Evolutionary conservation across 1,284 basidiomycete species (phyloP).

Genomic region (Apiotrichum montevideense): DNA sequence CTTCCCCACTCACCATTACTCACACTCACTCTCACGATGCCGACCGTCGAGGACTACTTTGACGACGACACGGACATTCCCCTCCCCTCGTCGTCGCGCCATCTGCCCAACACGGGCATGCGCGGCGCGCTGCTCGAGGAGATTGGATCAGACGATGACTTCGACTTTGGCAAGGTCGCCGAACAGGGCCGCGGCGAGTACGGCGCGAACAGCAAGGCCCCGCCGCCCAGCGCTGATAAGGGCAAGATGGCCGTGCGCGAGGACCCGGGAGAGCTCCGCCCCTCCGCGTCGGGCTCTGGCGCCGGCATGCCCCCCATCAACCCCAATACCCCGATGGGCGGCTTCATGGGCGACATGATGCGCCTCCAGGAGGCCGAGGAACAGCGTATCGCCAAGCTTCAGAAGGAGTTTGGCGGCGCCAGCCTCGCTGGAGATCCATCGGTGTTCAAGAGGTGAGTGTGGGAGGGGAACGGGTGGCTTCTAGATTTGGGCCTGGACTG

Average conservation of each 20-base stretch:
- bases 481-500: background rate
- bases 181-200: constrained; percentile 47
- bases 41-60: constrained; percentile 53
- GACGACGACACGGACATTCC: constrained; percentile 81
- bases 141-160: constrained; percentile 48
- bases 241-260: constrained; percentile 30
- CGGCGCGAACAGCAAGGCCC: constrained; percentile 34
- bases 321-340: constrained; percentile 46
- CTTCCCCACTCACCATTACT: background rate
- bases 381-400: constrained; percentile 40
- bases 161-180: constrained; percentile 49
- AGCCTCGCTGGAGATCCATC: constrained; percentile 34
- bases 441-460: constrained; percentile 43
- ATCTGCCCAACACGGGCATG: constrained; percentile 60
- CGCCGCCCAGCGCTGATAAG: constrained; percentile 23
- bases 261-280: constrained; percentile 24
- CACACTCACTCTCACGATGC: constrained; percentile 25
- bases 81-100: constrained; percentile 50
- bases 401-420: constrained; percentile 38
- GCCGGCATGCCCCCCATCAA: constrained; percentile 21
- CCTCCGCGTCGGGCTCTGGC: constrained; percentile 3
- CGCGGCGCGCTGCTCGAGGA: constrained; percentile 71
- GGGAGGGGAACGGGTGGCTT: background rate
- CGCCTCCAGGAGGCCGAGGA: constrained; percentile 45
- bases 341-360: constrained; percentile 49